Evolutionary conservation across 2,329 filamentous ascomycete genomes (phyloP).

Genomic region (Cercospora sp.): DNA sequence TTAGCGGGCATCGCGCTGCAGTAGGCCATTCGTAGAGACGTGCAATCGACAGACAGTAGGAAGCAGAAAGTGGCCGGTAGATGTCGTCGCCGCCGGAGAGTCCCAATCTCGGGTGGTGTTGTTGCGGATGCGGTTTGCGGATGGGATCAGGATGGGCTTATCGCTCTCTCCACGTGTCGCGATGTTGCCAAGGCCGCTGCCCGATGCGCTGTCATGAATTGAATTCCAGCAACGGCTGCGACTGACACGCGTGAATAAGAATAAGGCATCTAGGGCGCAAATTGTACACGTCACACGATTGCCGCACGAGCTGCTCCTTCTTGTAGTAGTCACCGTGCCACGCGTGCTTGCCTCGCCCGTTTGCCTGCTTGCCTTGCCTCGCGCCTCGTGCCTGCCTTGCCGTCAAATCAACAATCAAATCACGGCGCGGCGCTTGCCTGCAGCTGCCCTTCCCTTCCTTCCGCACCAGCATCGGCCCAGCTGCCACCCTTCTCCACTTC

Average conservation of each 20-base stretch:
- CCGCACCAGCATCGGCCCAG: neutral
- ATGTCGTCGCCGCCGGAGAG: neutral
- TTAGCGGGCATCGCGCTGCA: neutral
- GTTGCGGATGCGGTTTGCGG: neutral
- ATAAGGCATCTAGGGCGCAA: neutral
- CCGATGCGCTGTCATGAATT: neutral
- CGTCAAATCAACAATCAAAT: neutral
- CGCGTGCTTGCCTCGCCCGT: neutral
- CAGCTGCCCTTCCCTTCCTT: neutral
- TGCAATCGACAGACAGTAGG: neutral
- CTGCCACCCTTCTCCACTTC: neutral
- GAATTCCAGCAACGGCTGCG: neutral
- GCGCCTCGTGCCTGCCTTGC: neutral
- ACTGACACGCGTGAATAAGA: neutral
- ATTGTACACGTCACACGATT: neutral
- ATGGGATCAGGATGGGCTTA: neutral
- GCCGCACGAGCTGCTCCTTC: neutral
- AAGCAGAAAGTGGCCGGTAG: neutral
- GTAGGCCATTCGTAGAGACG: neutral
- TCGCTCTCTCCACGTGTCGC: neutral
- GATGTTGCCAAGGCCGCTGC: neutral
- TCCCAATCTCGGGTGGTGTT: neutral
- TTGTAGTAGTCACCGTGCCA: neutral
- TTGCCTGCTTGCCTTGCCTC: neutral
- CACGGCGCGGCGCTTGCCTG: neutral